Evolutionary conservation across 2,329 filamentous ascomycete genomes (phyloP), one percentile per base, ranked within the genome.

Genomic region (Mollisia scopiformis): DNA sequence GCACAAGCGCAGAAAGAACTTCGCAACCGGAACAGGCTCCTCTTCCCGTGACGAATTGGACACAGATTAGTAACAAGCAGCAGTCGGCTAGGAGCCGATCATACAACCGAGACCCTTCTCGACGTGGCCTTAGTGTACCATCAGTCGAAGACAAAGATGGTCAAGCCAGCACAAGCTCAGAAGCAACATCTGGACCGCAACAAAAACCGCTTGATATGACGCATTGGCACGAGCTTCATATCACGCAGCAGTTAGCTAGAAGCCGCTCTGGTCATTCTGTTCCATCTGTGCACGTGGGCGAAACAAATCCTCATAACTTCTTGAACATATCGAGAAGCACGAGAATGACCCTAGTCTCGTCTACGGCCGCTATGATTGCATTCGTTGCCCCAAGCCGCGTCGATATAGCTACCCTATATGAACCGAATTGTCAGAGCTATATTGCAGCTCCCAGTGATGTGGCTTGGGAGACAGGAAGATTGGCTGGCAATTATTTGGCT

Each of bases 401-500:
- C 7, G 49, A 53, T 53, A 30, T 54, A 21, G 47, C 21, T 14
- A 58, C 49, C 3, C 25, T 58, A 11, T 46, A 54, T 25, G 31
- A 19, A 11, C 57, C 57, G 10, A 23, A 58, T 46, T 35, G 35
- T 28, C 43, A 27, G 23, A 58, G 43, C 3, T 27, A n/a, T 1
- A 58, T 58, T 11, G 1, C 8, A 6, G 33, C 57, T 3, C 57
- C 57, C 7, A 4, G 3, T 10, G 16, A 27, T 25, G 27, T 16
- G 47, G 14, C 10, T 6, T 58, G 57, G 57, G 37, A 53, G 31
- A 31, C 16, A 30, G 57, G 57, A 58, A 46, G 50, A 19, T 31
- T 58, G 27, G 57, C 47, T n/a, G 57, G 57, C 16, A 30, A 58
- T 27, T 58, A 46, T 25, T 21, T 58, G 13, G 57, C 47, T 6